phyloP scores from a whole-genome alignment of 2,329 filamentous ascomycete genomes.

The Phialocephala sp. region DNA sequence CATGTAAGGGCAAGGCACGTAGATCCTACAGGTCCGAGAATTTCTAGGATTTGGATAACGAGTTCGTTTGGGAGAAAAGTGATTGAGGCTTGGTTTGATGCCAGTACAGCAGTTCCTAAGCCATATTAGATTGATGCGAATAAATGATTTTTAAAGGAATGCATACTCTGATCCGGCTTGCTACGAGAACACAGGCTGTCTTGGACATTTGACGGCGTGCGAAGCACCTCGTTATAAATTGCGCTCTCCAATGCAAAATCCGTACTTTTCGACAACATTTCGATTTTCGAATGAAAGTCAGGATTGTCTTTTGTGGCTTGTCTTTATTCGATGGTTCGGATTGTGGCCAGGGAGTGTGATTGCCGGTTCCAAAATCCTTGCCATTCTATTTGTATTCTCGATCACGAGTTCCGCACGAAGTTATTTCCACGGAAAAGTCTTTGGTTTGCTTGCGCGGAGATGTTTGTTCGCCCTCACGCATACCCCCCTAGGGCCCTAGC shows the following conservation, averaged over 20 bases:
- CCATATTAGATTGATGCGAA: not conserved
- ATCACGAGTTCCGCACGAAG: not conserved
- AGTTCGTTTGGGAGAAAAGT: not conserved
- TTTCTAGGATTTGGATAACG: not conserved
- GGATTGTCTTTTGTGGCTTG: not conserved
- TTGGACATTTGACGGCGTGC: not conserved
- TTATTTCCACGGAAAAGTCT: not conserved
- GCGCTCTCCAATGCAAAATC: no score
- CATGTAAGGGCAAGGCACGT: not conserved
- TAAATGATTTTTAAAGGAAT: not conserved
- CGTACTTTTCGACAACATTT: no score
- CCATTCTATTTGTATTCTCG: not conserved
- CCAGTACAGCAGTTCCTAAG: no score
- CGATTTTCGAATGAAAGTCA: not conserved
- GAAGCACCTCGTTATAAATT: not conserved
- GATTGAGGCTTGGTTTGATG: not conserved
- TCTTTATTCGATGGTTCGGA: not conserved
- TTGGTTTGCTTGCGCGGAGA: not conserved
- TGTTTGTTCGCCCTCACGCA: not conserved
- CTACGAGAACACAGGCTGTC: not conserved
- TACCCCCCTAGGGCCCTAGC: not conserved
- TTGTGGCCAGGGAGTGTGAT: no score
- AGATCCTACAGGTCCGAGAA: not conserved
- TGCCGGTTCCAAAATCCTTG: no score
- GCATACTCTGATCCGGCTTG: not conserved